Evolutionary conservation across 768 basidiomycete genomes (phyloP).

Genomic region (Boletellus sp.): DNA sequence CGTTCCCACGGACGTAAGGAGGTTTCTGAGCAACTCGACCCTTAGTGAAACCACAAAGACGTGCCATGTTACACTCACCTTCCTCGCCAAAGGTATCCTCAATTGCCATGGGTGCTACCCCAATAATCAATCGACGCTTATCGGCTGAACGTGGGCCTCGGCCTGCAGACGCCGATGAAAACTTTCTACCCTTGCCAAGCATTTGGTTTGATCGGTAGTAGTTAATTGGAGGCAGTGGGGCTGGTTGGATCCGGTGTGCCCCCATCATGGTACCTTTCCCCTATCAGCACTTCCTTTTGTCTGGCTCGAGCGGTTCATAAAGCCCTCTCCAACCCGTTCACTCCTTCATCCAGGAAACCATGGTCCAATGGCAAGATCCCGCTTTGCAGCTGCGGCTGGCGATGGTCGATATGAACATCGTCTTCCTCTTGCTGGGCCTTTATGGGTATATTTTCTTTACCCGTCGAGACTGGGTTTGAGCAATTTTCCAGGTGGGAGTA

Average conservation of each 20-base stretch:
- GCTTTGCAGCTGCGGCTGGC: neutral
- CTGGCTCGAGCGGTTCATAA: neutral
- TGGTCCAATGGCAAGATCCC: constrained; percentile 21
- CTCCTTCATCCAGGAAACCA: neutral
- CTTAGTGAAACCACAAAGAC: no score
- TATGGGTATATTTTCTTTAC: constrained; percentile 16
- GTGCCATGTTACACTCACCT: no score
- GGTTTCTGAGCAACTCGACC: no score
- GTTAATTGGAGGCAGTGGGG: no score
- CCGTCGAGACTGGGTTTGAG: neutral
- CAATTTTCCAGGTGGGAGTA: constrained; percentile 24
- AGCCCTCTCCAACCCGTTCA: neutral
- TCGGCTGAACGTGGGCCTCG: no score
- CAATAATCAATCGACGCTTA: no score
- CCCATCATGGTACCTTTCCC: neutral
- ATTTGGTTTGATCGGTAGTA: no score
- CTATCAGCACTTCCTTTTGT: neutral
- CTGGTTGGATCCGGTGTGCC: neutral
- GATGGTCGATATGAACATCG: constrained; percentile 1
- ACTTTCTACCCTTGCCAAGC: no score
- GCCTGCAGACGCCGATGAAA: no score
- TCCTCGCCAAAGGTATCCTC: no score
- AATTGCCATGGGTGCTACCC: no score
- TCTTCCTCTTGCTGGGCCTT: constrained; percentile 18
- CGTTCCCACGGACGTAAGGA: no score